Base-by-base conservation (phyloP, 495 filamentous ascomycete genomes). In the Penicillium riverlandense region DNA sequence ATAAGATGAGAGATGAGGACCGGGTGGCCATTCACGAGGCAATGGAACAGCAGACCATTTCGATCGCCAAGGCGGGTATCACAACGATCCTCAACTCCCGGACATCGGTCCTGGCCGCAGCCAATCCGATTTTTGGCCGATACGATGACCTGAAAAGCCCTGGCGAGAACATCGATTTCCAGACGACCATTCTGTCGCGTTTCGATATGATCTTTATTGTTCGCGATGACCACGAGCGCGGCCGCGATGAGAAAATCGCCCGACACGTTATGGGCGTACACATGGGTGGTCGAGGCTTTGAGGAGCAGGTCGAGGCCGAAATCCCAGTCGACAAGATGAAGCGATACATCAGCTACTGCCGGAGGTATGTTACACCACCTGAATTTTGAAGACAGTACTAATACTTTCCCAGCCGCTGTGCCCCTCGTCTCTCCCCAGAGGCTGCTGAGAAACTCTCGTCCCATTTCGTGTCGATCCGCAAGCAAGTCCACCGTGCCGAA, bases 161-260 rank as follows among this genome's bases (percentile, higher is more conserved):
- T 0, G 94, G 94, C 14, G 94, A 99, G 66, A 99, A 99, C 59
- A 99, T 99, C 53, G 94, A 99, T 61, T 99, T 99, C 71, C 94
- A 99, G 59, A 99, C 94, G 2, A 99, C 94, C 13, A 97, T 99
- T 60, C 64, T 99, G 40, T 97, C 92, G 1, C 84, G 94, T 70
- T 99, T 99, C 69, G 94, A 99, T 67, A 96, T 99, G 90, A 96
- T 99, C 55, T 99, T 97, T 74, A 95, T 99, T 50, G 90, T 99
- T 37, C 87, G 86, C 30, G 94, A 99, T 56, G 89, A 95, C 43
- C 94, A 99, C 64, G 86, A 94, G 39, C 81, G 87, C 34, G 80
- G 74, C 34, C 82, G 89, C 53, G 94, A 99, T 64, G 91, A 97
- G 69, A 82, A 76, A 1, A 96, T 99, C 40, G 94, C 94, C 10